phyloP scores from a whole-genome alignment of 1,284 basidiomycete species.

The Apiotrichum montevideense region DNA sequence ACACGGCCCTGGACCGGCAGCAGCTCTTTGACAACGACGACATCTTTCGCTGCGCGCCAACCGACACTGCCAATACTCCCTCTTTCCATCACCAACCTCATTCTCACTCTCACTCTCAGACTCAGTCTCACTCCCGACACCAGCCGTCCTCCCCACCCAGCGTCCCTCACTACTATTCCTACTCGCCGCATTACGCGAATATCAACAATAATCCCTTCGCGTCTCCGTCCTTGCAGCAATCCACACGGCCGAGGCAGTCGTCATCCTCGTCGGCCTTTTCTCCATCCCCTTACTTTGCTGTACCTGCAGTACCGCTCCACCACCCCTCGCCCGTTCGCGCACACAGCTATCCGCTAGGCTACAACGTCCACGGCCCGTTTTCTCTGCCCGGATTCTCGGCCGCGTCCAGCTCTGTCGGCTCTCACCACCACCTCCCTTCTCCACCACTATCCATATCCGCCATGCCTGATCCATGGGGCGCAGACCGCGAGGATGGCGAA shows the following conservation, averaged over 20 bases:
- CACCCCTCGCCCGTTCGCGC: conserved; percentile 21
- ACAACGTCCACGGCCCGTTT: not conserved
- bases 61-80: too few species aligned
- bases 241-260: not conserved
- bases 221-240: not conserved
- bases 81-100: too few species aligned
- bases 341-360: conserved; percentile 13
- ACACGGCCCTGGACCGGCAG: too few species aligned
- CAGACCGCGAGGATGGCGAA: conserved; percentile 11
- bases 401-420: not conserved
- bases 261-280: not conserved
- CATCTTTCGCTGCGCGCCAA: too few species aligned
- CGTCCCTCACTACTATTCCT: too few species aligned
- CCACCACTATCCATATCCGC: conserved; percentile 16
- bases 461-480: conserved; percentile 15
- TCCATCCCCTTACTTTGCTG: not conserved
- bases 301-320: conserved; percentile 1
- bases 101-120: too few species aligned
- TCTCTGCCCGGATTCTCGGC: conserved; percentile 1
- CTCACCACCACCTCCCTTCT: conserved; percentile 11
- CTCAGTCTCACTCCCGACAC: too few species aligned
- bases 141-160: too few species aligned
- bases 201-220: not conserved
- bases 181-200: not conserved
- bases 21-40: too few species aligned